These are phyloP conservation scores for Bondarzewia mesenterica DNA, from an alignment of 1,284 basidiomycete genomes.

Conservation along the genomic window DNA sequence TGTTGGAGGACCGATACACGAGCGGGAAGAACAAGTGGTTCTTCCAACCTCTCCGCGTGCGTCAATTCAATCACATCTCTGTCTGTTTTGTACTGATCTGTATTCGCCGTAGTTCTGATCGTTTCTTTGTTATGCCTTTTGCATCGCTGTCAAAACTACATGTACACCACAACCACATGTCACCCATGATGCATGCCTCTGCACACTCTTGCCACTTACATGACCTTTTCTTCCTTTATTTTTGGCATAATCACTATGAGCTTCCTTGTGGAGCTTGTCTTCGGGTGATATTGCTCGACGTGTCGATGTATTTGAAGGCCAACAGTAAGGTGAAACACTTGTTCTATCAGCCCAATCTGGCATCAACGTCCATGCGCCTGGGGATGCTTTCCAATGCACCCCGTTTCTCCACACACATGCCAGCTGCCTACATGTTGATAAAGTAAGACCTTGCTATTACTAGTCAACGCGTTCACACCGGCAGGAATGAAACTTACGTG, in stretches of 20 bases:
- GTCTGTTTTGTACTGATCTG: not conserved
- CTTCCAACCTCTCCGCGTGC: slow-evolving; percentile 73
- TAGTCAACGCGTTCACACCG: not conserved
- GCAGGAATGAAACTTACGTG: slow-evolving; percentile 23
- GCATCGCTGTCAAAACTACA: slow-evolving; percentile 11
- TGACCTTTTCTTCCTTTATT: not conserved
- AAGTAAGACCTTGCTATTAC: not conserved
- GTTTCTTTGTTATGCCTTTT: slow-evolving; percentile 1
- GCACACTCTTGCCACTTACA: not conserved
- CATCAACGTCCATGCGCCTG: slow-evolving; percentile 4
- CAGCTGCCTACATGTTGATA: slow-evolving; percentile 34
- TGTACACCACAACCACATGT: slow-evolving; percentile 13
- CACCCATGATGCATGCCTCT: slow-evolving; percentile 11
- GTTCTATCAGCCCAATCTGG: slow-evolving; percentile 1
- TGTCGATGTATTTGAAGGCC: too few relatives aligned
- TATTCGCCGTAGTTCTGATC: slow-evolving; percentile 11
- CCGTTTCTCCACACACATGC: slow-evolving; percentile 45
- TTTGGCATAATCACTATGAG: not conserved
- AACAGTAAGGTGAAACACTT: not conserved
- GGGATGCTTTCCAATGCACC: slow-evolving; percentile 54
- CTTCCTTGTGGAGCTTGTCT: too few relatives aligned
- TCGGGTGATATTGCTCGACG: too few relatives aligned
- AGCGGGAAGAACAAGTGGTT: slow-evolving; percentile 95
- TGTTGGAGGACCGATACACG: slow-evolving; percentile 88
- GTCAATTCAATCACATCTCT: slow-evolving; percentile 20